These are phyloP conservation scores for Calonectria fujianensis DNA, from an alignment of 2,329 filamentous ascomycete species.

Conservation along the genomic window DNA sequence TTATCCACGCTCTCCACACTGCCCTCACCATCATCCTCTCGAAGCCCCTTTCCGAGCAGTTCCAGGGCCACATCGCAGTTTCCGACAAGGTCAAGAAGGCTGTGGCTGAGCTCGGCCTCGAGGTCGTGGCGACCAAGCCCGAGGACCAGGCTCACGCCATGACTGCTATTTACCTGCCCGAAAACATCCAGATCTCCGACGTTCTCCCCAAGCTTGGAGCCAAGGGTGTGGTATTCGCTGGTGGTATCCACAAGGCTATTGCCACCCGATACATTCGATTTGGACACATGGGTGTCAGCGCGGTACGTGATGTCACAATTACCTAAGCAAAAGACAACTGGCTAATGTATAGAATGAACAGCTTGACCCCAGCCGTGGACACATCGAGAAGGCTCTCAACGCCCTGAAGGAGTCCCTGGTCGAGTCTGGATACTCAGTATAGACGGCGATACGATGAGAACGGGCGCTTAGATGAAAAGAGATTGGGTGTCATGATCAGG, in stretches of 20 bases:
- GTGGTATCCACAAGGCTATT: conserved; percentile 96
- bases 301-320: conserved; percentile 70
- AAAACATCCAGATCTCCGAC: conserved; percentile 86
- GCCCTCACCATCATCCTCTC: conserved; percentile 89
- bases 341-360: conserved; percentile 56
- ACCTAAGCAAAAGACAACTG: conserved; percentile 14
- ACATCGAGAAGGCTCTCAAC: conserved; percentile 89
- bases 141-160: conserved; percentile 97
- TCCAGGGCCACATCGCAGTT: conserved; percentile 85
- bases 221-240: conserved; percentile 95
- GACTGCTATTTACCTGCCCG: conserved; percentile 97
- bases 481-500: conserved; percentile 42
- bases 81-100: conserved; percentile 92
- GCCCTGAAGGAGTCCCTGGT: conserved; percentile 84
- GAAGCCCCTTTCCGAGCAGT: conserved; percentile 87
- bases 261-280: conserved; percentile 95
- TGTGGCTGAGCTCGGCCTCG: conserved; percentile 86
- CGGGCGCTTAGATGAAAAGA: conserved; percentile 38
- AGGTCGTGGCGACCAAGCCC: conserved; percentile 88
- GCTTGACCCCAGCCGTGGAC: conserved; percentile 84
- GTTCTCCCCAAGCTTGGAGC: conserved; percentile 89
- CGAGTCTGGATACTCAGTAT: conserved; percentile 80
- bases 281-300: conserved; percentile 97
- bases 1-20: conserved; percentile 94
- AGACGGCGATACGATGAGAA: conserved; percentile 35